These are phyloP conservation scores for Larix kaempferi DNA, from an alignment of 75 land plant species.

Conservation along the genomic window DNA sequence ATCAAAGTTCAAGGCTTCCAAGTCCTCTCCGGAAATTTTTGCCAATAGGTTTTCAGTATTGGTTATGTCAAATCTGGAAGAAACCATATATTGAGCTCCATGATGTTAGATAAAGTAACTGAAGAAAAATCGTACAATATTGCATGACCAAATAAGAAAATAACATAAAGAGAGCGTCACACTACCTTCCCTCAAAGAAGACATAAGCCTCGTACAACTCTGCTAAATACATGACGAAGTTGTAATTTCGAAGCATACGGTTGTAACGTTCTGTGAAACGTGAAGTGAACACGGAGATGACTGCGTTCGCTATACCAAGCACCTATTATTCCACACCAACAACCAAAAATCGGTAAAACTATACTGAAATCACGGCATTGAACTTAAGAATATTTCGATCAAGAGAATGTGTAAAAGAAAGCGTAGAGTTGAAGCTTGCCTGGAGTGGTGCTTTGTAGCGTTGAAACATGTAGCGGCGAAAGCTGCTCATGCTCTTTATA, in stretches of 20 bases:
- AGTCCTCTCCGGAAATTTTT: constrained; percentile 5
- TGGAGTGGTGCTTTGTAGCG: constrained; percentile 18
- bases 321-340: neutral
- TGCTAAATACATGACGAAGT: neutral
- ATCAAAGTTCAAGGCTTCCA: constrained; percentile 43
- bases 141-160: neutral
- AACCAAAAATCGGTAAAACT: neutral
- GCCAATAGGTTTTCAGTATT: neutral
- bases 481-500: constrained; percentile 21
- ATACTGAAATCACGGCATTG: neutral
- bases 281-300: no score
- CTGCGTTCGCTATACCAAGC: neutral
- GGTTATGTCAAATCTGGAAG: neutral
- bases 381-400: neutral
- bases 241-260: neutral
- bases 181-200: neutral
- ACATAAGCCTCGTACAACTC: neutral
- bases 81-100: neutral
- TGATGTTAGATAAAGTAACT: neutral
- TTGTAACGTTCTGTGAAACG: neutral
- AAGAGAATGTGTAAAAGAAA: neutral
- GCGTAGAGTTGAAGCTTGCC: neutral
- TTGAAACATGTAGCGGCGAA: constrained; percentile 15
- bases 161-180: no score
- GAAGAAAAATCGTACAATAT: neutral